Percentiles rank a stretch among this genome's conserved stretches.
Evolutionary conservation across 1,139 yeast genomes (phyloP).

Genomic region (Lodderomyces pseudojiufengensis): DNA sequence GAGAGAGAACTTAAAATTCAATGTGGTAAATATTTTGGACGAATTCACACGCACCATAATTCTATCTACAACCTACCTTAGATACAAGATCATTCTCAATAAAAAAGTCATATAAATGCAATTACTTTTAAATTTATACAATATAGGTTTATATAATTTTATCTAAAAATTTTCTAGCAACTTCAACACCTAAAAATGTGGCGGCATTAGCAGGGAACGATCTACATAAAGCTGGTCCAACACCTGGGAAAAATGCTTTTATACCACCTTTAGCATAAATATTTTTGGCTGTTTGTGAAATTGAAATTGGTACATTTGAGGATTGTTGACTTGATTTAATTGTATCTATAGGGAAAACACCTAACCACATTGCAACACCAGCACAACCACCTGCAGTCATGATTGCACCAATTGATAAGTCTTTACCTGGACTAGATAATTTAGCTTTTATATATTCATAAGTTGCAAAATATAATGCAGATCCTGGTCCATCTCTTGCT

Average conservation of each 20-base stretch:
- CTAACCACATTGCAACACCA: constrained; percentile 95
- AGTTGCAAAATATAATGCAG: constrained; percentile 95
- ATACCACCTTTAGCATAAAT: constrained; percentile 72
- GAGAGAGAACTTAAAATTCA: no score
- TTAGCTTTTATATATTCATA: constrained; percentile 75
- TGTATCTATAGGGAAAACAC: constrained; percentile 94
- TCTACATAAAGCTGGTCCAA: constrained; percentile 92
- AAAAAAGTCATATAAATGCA: no score
- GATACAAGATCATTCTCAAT: no score
- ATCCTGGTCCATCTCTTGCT: constrained; percentile 97
- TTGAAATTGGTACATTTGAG: constrained; percentile 54
- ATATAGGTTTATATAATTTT: constrained; percentile 19
- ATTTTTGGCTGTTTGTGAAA: constrained; percentile 62
- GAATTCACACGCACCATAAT: background rate
- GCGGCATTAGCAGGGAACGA: constrained; percentile 99
- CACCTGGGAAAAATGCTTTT: constrained; percentile 94
- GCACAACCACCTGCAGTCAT: constrained; percentile 93
- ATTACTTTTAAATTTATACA: no score
- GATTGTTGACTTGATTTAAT: constrained; percentile 84
- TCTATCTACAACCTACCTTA: no score
- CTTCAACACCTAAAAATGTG: constrained; percentile 91
- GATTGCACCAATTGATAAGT: constrained; percentile 68
- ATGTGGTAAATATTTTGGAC: background rate
- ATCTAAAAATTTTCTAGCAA: constrained; percentile 70
- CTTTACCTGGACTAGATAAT: constrained; percentile 53